Evolutionary conservation across 2,329 filamentous ascomycete species (phyloP), one percentile per base, ranked within the genome.

Genomic region (Colletotrichum tabaci): DNA sequence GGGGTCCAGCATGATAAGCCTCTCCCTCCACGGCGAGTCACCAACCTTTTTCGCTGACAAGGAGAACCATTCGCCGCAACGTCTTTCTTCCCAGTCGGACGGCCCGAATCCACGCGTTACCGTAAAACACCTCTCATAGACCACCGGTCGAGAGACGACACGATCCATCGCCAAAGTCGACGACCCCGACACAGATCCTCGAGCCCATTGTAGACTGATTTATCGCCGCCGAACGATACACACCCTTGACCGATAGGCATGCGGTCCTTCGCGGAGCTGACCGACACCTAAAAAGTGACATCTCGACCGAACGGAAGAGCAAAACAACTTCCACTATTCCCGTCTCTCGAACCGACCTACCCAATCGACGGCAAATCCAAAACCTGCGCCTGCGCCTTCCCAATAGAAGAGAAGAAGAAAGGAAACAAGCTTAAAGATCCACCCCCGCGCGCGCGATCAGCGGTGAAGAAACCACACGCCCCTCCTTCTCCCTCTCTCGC

Each of bases 1-100:
- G 56, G 57, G 55, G 23, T 50, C 52, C 53, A 63, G 67, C 68
- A 67, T 68, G 69, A 73, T 73, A 73, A 72, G 72, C 72, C 55
- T 72, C 61, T 57, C 55, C 56, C 40, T 61, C 38, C 55, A 47
- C 18, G 49, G 26, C 61, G 67, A 69, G 47, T 69, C 47, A 42
- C 49, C 70, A 66, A 62, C 70, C 66, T 67, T 61, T 66, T 61
- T 61, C 50, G 61, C 42, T 52, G 44, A 57, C 38, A 57, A 57
- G 42, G 66, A 40, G 18, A 47, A n/a, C 60, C 50, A 30, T 38
- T 23, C 44, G 60, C 44, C 44, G 61, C 40, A 66, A 66, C 55
- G 52, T 42, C 58, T 49, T 42, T 53, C 35, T 21, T 8, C 38
- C 46, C 38, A 55, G 30, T 15, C 53, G 35, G n/a, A 42, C 9